Base-by-base conservation (phyloP, 305 asterid species). In the Andrographis paniculata region DNA sequence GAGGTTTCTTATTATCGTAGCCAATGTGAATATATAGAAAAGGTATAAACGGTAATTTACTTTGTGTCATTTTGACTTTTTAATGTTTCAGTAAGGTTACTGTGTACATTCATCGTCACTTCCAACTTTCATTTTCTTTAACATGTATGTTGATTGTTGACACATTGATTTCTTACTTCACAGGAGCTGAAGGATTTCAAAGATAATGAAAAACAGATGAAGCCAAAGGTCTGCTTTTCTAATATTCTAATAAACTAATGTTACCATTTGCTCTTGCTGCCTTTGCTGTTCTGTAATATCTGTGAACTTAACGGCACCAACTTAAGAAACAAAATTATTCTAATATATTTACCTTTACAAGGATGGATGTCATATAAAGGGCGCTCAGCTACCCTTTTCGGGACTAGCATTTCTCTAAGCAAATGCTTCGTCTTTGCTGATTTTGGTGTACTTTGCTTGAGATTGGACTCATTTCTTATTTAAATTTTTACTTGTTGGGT, bases 121-220 rank as follows among this genome's bases (percentile, higher is more conserved):
- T 54, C 48, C 44, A 59, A 45, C 53, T 21, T 42, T 20, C 16
- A 42, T 48, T 11, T 57, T 59, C 20, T 61, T 39, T 49, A 14
- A 38, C 39, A 46, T 45, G 20, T 15, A 24, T 54, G 51, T 52
- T 52, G n/a, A n/a, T n/a, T n/a, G n/a, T n/a, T n/a, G n/a, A n/a
- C n/a, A n/a, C n/a, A n/a, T n/a, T n/a, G n/a, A 35, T 67, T 56
- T 27, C 56, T 62, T 56, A n/a, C 59, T 44, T 64, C 48, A 42
- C 86, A 91, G 99, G 99, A 87, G 70, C 76, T 87, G 53, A 80
- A 83, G 78, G 87, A 79, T 53, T 55, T 79, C 33, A 91, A 81
- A 69, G 96, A 91, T 43, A 22, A 42, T 54, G 99, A 91, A 66
- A 92, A 61, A 63, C 84, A 77, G 65, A 73, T 78, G 87, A 91